phyloP scores from a whole-genome alignment of 2,329 filamentous ascomycete genomes.

The Sporothrix globosa region DNA sequence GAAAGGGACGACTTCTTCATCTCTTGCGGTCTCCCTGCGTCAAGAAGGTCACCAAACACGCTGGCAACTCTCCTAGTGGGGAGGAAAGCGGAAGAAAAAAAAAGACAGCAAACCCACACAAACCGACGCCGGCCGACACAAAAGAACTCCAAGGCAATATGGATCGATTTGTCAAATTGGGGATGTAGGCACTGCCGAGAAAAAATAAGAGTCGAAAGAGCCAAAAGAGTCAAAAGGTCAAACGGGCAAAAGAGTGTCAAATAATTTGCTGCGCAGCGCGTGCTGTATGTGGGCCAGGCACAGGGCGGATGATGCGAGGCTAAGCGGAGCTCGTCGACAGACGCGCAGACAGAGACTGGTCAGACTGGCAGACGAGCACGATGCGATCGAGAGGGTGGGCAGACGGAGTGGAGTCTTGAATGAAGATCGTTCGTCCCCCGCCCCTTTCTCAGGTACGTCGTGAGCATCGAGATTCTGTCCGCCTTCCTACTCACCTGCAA shows the following conservation, averaged over 20 bases:
- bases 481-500: not conserved
- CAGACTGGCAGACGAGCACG: not conserved
- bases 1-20: conserved; percentile 27
- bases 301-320: conserved; percentile 3
- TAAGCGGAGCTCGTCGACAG: not conserved
- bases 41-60: too few species aligned
- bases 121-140: too few species aligned
- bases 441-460: not conserved
- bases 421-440: conserved; percentile 24
- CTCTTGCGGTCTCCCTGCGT: conserved; percentile 22
- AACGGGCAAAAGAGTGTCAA: not conserved
- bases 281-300: not conserved
- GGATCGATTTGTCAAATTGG: not conserved
- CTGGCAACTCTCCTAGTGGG: too few species aligned
- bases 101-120: not conserved
- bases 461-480: too few species aligned
- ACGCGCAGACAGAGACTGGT: not conserved
- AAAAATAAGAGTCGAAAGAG: too few species aligned
- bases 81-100: not conserved
- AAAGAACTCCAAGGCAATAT: too few species aligned
- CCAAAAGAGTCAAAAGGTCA: too few species aligned
- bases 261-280: conserved; percentile 5
- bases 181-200: not conserved
- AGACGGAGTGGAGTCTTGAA: conserved; percentile 23
- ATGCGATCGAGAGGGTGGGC: conserved; percentile 8